Evolutionary conservation across 2,329 filamentous ascomycete species (phyloP), one percentile per base, ranked within the genome.

Genomic region (Alternaria tenuissima): DNA sequence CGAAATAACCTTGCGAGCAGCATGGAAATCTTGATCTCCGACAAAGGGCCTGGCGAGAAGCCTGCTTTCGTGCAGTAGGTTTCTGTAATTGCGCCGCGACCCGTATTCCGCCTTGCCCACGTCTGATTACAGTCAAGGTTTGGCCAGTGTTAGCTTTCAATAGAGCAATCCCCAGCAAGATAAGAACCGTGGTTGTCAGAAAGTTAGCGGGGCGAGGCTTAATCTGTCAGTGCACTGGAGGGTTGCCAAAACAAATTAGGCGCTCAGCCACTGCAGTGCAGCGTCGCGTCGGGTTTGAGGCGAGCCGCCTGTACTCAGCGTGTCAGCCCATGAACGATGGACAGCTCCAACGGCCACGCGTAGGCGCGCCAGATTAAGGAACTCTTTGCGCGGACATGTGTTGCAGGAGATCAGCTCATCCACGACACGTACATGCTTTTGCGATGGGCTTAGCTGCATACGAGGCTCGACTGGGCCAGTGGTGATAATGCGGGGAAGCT

Each of bases 401-500:
- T 30, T 34, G 11, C 62, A 66, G 52, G 30, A 57, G 28, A 24
- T 57, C 46, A 47, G 30, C 57, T 43, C 22, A 57, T 57, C 44
- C 42, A 38, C 34, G 47, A 58, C 57, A 42, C 41, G 52, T 49
- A 48, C 22, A 46, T 55, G 26, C 38, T 53, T n/a, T 59, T 55
- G 22, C 42, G 52, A 63, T 12, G 42, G 65, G 49, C 55, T 61
- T 70, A 74, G 70, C 59, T 64, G 62, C 60, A 62, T 66, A 59
- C 61, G 52, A 48, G 53, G 41, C 51, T 56, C 18, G 55, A 51
- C 57, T 52, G 63, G 62, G 56, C 32, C 55, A 52, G 57, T 38
- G 58, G 51, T 57, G 58, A 68, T 42, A 68, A 70, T 77, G 74
- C 73, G 74, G 73, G 74, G 74, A 76, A 68, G 65, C 48, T 59